These are phyloP conservation scores for Xylaria cubensis DNA, from an alignment of 495 filamentous ascomycete species.

Conservation along the genomic window DNA sequence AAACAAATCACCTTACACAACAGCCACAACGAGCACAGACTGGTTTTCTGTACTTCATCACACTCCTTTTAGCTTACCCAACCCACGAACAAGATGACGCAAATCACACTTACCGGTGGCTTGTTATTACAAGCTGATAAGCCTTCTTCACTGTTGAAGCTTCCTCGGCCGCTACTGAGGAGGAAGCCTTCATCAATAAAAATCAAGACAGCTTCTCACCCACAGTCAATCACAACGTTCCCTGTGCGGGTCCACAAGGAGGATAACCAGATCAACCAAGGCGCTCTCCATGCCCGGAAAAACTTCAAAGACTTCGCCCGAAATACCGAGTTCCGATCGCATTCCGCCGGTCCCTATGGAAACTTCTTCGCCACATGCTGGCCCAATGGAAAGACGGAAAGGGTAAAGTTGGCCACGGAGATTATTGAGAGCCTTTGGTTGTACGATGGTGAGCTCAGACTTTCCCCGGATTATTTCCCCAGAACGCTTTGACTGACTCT, in stretches of 20 bases:
- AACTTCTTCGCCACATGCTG: slow-evolving; percentile 29
- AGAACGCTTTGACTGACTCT: neutral
- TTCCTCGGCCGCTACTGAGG: slow-evolving; percentile 4
- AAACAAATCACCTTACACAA: slow-evolving; percentile 12
- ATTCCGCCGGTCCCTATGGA: slow-evolving; percentile 25
- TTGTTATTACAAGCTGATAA: slow-evolving; percentile 24
- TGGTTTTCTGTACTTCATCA: slow-evolving; percentile 25
- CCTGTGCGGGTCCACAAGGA: slow-evolving; percentile 29
- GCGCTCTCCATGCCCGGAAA: slow-evolving; percentile 25
- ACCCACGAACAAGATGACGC: slow-evolving; percentile 25
- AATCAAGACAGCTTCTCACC: slow-evolving; percentile 22
- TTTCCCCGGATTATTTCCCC: neutral
- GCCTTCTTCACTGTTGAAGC: slow-evolving; percentile 16
- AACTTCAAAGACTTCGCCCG: slow-evolving; percentile 26
- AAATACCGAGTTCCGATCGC: slow-evolving; percentile 21
- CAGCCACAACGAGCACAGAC: slow-evolving; percentile 21
- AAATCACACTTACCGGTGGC: slow-evolving; percentile 24
- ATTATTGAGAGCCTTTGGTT: slow-evolving; percentile 30
- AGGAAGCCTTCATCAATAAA: slow-evolving; percentile 22
- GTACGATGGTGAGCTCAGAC: slow-evolving; percentile 26
- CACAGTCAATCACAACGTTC: slow-evolving; percentile 24
- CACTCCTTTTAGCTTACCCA: slow-evolving; percentile 24
- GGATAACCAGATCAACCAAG: slow-evolving; percentile 27
- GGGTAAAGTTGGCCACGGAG: slow-evolving; percentile 29
- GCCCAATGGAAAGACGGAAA: slow-evolving; percentile 27